Percentiles rank a stretch among this genome's conserved stretches.
phyloP scores from a whole-genome alignment of 2,329 filamentous ascomycete species.

The Geosmithia putterillii region DNA sequence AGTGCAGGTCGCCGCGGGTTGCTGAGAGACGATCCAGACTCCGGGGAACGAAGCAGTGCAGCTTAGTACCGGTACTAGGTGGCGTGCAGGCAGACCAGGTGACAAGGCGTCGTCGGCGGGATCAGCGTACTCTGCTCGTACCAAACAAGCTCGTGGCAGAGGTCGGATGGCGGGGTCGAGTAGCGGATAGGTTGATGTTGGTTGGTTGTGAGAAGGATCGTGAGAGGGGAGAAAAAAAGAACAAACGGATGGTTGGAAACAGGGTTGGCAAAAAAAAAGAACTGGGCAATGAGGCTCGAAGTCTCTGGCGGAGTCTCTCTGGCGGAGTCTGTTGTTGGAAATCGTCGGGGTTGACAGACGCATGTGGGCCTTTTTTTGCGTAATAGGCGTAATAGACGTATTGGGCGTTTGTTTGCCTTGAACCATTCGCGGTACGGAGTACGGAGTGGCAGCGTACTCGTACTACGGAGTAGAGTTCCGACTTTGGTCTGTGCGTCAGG shows the following conservation, averaged over 20 bases:
- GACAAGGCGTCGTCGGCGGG: no score
- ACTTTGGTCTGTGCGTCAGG: no score
- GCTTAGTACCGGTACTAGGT: not conserved
- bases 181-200: no score
- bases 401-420: no score
- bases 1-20: conserved; percentile 2
- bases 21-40: not conserved
- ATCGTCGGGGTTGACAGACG: not conserved
- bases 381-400: not conserved
- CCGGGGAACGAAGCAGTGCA: not conserved
- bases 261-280: not conserved
- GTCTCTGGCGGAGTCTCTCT: not conserved
- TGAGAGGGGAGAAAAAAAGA: not conserved
- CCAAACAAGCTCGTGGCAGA: no score
- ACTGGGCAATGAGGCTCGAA: not conserved
- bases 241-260: not conserved
- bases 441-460: no score
- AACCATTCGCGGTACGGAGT: no score
- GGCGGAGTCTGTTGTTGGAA: no score
- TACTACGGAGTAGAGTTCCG: no score
- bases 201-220: no score
- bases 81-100: not conserved
- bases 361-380: not conserved
- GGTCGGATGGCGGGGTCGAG: no score
- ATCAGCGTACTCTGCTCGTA: no score